A percentile compares a stretch with the other conserved stretches of the same genome.
phyloP scores from a whole-genome alignment of 1,139 yeast genomes.

The Pichia sp. region DNA sequence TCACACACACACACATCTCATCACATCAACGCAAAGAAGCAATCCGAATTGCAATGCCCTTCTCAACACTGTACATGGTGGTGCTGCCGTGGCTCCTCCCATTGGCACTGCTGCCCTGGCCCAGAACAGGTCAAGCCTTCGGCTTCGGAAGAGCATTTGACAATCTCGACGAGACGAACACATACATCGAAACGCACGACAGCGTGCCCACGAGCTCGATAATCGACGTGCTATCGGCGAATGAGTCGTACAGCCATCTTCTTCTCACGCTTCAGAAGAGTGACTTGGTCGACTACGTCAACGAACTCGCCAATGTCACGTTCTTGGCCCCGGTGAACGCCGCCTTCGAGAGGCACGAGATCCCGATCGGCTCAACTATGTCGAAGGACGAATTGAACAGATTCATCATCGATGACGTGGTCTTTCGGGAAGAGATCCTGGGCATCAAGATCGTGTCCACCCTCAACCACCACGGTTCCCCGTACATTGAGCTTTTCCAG shows the following conservation, averaged over 20 bases:
- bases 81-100: background rate
- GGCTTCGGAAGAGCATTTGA: background rate
- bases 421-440: conserved; percentile 26
- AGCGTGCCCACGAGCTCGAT: conserved; percentile 47
- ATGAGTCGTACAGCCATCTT: conserved; percentile 70
- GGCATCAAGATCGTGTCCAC: conserved; percentile 31
- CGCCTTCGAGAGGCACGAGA: conserved; percentile 46
- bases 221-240: conserved; percentile 69
- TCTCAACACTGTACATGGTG: background rate
- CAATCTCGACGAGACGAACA: conserved; percentile 35
- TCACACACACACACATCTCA: background rate
- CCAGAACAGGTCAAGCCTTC: background rate
- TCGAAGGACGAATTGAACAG: conserved; percentile 19
- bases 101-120: background rate
- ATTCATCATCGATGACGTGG: conserved; percentile 32
- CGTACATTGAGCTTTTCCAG: conserved; percentile 15
- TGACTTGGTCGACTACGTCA: conserved; percentile 66
- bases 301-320: conserved; percentile 63
- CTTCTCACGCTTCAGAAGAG: conserved; percentile 60
- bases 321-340: conserved; percentile 82
- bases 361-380: conserved; percentile 12
- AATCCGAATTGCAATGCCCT: background rate
- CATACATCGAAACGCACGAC: conserved; percentile 50
- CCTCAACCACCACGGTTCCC: conserved; percentile 21
- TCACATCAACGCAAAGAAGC: background rate